A percentile compares a stretch with the other conserved stretches of the same genome.
phyloP scores from a whole-genome alignment of 768 basidiomycete species.

The Albatrellus ellisii region DNA sequence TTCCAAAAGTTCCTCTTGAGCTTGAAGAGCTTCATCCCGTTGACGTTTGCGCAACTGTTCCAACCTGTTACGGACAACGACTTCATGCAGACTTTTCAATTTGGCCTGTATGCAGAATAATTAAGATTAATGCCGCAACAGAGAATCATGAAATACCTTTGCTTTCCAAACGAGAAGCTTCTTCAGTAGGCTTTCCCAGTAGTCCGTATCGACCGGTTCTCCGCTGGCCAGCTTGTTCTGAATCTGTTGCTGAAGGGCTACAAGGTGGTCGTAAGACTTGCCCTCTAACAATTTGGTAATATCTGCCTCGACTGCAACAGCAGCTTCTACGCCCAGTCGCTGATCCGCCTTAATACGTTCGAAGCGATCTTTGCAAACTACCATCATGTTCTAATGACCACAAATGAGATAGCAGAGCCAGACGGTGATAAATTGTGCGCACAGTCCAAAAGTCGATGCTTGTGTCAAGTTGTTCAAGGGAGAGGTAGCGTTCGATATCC shows the following conservation, averaged over 20 bases:
- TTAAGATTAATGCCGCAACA: background rate
- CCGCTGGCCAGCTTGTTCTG: constrained; percentile 83
- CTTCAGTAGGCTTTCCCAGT: constrained; percentile 90
- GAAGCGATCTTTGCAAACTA: constrained; percentile 84
- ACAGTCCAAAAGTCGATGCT: constrained; percentile 99
- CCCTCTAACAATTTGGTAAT: constrained; percentile 71
- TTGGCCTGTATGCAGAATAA: constrained; percentile 50
- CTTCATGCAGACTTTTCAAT: constrained; percentile 84
- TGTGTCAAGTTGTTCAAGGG: constrained; percentile 68
- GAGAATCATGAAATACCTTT: constrained; percentile 40
- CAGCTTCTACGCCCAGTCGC: constrained; percentile 54
- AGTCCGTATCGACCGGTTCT: constrained; percentile 93
- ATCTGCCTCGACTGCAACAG: constrained; percentile 75
- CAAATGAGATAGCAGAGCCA: constrained; percentile 1
- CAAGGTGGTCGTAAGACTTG: constrained; percentile 78
- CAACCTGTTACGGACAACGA: constrained; percentile 90
- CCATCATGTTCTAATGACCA: constrained; percentile 77
- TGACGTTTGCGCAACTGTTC: constrained; percentile 94
- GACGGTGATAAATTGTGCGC: constrained; percentile 16
- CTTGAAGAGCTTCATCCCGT: constrained; percentile 89
- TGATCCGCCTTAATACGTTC: constrained; percentile 57
- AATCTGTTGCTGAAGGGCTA: constrained; percentile 70
- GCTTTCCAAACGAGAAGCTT: constrained; percentile 95
- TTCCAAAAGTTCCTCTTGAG: constrained; percentile 81
- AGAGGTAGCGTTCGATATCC: constrained; percentile 86